phyloP scores from a whole-genome alignment of 192 early-diverging fungal species.

The Backusella psychrophila region DNA sequence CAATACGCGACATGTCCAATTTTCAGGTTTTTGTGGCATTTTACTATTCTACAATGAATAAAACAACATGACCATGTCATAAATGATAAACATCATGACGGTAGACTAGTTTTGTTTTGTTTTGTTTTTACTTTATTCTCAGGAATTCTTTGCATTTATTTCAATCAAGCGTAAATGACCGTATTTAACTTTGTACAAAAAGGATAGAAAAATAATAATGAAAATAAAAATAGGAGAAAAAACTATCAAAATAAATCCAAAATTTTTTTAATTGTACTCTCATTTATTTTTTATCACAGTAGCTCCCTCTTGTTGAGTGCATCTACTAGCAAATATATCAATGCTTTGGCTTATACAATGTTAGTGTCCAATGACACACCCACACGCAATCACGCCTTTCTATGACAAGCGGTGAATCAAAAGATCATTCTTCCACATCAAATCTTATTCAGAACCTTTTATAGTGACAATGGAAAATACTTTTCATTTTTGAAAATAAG shows the following conservation, averaged over 20 bases:
- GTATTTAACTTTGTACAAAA: too few relatives aligned
- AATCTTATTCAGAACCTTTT: too few relatives aligned
- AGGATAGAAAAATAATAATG: too few relatives aligned
- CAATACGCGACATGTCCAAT: not conserved
- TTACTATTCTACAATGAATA: not conserved
- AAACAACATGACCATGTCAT: not conserved
- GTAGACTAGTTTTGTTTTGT: not conserved
- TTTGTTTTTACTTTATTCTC: not conserved
- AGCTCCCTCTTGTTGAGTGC: too few relatives aligned
- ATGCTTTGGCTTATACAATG: not conserved
- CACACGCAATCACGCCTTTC: not conserved
- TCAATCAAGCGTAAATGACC: too few relatives aligned
- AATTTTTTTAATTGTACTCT: too few relatives aligned
- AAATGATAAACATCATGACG: not conserved
- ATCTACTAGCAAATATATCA: not conserved
- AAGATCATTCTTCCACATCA: not conserved
- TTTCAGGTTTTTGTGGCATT: not conserved
- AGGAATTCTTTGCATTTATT: not conserved
- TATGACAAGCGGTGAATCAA: not conserved
- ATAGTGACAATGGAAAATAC: too few relatives aligned
- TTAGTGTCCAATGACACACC: too few relatives aligned
- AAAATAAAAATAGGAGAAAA: too few relatives aligned
- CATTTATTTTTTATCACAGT: too few relatives aligned
- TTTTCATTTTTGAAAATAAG: too few relatives aligned
- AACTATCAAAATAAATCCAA: too few relatives aligned